Evolutionary conservation across 2,329 filamentous ascomycete genomes (phyloP).

Genomic region (Colletotrichum eleusines): DNA sequence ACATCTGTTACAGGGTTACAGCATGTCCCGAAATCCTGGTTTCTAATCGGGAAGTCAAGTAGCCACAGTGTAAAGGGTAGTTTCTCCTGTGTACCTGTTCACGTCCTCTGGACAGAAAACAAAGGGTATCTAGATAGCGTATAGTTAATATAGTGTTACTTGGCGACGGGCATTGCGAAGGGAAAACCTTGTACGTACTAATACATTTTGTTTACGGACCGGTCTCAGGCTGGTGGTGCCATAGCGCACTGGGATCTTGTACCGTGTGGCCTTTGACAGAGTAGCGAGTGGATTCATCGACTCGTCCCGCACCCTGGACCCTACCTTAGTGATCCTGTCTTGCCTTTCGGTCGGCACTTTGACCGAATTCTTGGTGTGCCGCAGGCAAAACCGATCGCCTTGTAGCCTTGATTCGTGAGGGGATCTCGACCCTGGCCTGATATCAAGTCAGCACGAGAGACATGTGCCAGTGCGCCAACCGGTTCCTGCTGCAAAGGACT

Average conservation of each 20-base stretch:
- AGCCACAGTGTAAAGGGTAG: no score
- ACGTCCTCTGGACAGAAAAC: no score
- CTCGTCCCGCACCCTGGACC: background rate
- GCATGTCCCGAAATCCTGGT: no score
- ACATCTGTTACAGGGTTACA: no score
- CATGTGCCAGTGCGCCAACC: background rate
- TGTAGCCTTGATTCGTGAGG: background rate
- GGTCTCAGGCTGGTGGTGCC: background rate
- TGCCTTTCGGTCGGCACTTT: background rate
- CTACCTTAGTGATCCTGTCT: background rate
- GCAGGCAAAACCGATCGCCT: background rate
- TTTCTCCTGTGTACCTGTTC: no score
- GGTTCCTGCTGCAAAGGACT: no score
- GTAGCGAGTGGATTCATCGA: background rate
- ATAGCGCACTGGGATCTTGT: background rate
- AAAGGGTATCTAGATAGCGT: no score
- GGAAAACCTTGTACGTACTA: no score
- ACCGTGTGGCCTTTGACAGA: background rate
- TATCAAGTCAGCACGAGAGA: background rate
- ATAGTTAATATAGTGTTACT: no score
- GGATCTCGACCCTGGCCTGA: background rate
- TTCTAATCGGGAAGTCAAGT: no score
- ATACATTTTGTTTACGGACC: no score
- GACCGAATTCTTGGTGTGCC: background rate
- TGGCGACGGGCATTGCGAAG: no score